Evolutionary conservation across 805 yeast genomes (phyloP).

Genomic region (Wickerhamiella sorbophila): DNA sequence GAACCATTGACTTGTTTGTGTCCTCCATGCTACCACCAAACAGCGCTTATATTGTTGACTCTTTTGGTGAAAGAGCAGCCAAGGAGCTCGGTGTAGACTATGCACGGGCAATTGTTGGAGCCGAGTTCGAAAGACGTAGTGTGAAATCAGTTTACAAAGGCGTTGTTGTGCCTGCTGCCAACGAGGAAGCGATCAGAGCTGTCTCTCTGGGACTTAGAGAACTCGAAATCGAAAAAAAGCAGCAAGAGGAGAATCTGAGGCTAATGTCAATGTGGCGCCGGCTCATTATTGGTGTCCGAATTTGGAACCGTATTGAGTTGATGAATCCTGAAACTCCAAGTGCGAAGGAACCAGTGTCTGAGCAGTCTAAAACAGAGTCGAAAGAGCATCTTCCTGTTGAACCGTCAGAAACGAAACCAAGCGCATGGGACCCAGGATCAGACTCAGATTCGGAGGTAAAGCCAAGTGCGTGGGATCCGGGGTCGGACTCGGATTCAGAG

Average conservation of each 20-base stretch:
- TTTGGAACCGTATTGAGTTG: conserved; percentile 17
- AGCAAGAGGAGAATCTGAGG: conserved; percentile 30
- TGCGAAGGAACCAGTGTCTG: not conserved
- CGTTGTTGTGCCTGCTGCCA: conserved; percentile 53
- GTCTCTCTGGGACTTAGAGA: conserved; percentile 38
- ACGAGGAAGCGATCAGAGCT: conserved; percentile 41
- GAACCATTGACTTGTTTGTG: conserved; percentile 69
- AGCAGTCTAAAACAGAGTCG: no score
- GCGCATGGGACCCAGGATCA: no score
- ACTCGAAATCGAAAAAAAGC: conserved; percentile 31
- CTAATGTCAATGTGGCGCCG: conserved; percentile 25
- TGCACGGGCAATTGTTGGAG: conserved; percentile 79
- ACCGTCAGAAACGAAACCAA: no score
- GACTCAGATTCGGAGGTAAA: no score
- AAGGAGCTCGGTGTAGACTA: conserved; percentile 53
- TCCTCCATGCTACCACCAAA: conserved; percentile 75
- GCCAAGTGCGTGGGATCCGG: not conserved
- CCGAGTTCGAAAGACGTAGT: conserved; percentile 42
- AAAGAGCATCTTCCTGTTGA: no score
- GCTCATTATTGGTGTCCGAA: conserved; percentile 23
- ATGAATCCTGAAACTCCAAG: conserved; percentile 13
- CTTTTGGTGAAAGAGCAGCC: conserved; percentile 54
- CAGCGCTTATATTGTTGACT: conserved; percentile 43
- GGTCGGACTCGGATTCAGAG: not conserved
- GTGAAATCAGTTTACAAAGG: conserved; percentile 56